phyloP scores from a whole-genome alignment of 805 yeast genomes.

The Teunomyces lycoperdinae region DNA sequence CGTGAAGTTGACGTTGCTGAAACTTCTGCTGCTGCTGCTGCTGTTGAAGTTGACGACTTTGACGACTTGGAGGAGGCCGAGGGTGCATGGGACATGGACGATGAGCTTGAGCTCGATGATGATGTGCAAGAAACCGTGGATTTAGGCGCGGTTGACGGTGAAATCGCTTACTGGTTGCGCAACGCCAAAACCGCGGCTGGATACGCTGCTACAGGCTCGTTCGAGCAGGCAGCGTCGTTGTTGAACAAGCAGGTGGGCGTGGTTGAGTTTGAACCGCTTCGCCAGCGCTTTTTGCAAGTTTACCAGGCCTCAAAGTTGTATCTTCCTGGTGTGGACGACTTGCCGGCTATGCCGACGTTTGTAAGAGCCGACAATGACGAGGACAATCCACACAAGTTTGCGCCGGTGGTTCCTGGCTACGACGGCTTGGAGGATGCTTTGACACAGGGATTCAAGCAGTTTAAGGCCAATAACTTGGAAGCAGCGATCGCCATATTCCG shows the following conservation, averaged over 20 bases:
- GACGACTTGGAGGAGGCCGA: conserved; percentile 47
- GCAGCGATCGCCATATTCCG: conserved; percentile 81
- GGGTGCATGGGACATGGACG: conserved; percentile 80
- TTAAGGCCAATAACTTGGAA: conserved; percentile 79
- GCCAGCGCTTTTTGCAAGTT: conserved; percentile 77
- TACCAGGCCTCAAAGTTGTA: conserved; percentile 77
- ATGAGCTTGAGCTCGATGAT: conserved; percentile 68
- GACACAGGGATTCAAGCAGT: conserved; percentile 74
- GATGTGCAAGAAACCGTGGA: conserved; percentile 13
- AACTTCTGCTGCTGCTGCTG: not conserved
- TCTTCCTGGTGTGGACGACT: conserved; percentile 69
- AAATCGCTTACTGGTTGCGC: conserved; percentile 78
- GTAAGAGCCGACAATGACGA: conserved; percentile 65
- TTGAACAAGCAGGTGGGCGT: conserved; percentile 87
- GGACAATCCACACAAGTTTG: conserved; percentile 43
- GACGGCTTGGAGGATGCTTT: conserved; percentile 60
- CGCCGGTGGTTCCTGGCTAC: conserved; percentile 74
- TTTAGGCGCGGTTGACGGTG: conserved; percentile 44
- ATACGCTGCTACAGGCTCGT: conserved; percentile 93
- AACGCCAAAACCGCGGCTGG: conserved; percentile 89
- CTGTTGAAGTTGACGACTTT: conserved; percentile 11
- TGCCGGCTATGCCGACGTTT: conserved; percentile 66
- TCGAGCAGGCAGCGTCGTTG: conserved; percentile 92
- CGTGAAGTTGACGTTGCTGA: conserved; percentile 38
- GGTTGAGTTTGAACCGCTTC: conserved; percentile 81